These are phyloP conservation scores for Carpinus viminea DNA, from an alignment of 306 rosid species.

Conservation along the genomic window DNA sequence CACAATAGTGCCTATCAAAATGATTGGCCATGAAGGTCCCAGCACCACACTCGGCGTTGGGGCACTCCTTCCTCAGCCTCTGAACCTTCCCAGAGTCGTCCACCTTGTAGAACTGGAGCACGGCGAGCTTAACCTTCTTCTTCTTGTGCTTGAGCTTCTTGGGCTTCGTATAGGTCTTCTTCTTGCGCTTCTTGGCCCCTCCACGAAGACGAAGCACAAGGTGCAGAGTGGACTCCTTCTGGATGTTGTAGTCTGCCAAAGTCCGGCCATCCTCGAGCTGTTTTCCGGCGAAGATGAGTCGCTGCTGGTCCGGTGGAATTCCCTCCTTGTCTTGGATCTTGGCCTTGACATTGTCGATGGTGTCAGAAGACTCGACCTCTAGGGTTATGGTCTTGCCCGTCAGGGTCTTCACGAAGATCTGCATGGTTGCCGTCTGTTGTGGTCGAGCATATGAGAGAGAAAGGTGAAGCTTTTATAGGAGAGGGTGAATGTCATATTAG, in stretches of 20 bases:
- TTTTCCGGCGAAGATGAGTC: slow-evolving; percentile 37
- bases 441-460: not conserved
- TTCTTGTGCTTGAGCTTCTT: slow-evolving; percentile 45
- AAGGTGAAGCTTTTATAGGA: not conserved
- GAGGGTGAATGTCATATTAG: not conserved
- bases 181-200: slow-evolving; percentile 41
- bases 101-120: slow-evolving; percentile 37
- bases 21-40: slow-evolving; percentile 45
- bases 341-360: slow-evolving; percentile 40
- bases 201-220: slow-evolving; percentile 32
- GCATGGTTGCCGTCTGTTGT: slow-evolving; percentile 18
- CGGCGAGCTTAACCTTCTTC: slow-evolving; percentile 46
- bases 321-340: slow-evolving; percentile 44
- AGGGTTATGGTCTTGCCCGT: slow-evolving; percentile 41
- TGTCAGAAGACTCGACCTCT: slow-evolving; percentile 40
- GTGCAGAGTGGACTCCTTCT: slow-evolving; percentile 42
- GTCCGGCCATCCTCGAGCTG: slow-evolving; percentile 44
- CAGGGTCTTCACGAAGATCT: slow-evolving; percentile 47
- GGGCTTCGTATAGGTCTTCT: slow-evolving; percentile 47
- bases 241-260: slow-evolving; percentile 36
- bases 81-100: slow-evolving; percentile 37
- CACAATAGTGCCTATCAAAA: slow-evolving; percentile 40
- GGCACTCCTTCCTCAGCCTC: slow-evolving; percentile 36
- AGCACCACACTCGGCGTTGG: slow-evolving; percentile 36
- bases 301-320: slow-evolving; percentile 38